Evolutionary conservation across 768 basidiomycete genomes (phyloP).

Genomic region (Mycena polygramma): DNA sequence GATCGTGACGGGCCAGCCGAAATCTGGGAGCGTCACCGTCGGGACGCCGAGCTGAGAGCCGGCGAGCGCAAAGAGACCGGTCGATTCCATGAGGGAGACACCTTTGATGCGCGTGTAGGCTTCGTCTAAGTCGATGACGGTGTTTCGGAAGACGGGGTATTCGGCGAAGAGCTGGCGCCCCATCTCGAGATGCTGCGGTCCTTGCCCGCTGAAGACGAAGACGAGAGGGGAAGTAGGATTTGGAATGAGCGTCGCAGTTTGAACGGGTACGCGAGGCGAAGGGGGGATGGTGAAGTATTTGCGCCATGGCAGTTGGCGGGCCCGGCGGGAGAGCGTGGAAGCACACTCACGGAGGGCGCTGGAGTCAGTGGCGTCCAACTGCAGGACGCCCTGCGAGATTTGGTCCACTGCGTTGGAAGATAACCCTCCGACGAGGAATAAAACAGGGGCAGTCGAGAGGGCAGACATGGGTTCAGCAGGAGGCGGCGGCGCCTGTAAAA

Average conservation of each 20-base stretch:
- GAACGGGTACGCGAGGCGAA: conserved; percentile 6
- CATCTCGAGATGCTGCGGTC: conserved; percentile 50
- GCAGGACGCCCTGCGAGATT: neutral
- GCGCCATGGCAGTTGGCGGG: conserved; percentile 38
- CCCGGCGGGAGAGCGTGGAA: conserved; percentile 28
- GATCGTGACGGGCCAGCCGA: conserved; percentile 38
- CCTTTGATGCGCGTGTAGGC: conserved; percentile 40
- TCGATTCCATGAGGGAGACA: conserved; percentile 42
- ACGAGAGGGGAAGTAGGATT: conserved; percentile 38
- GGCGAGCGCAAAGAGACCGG: conserved; percentile 46
- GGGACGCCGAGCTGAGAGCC: neutral
- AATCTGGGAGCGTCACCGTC: conserved; percentile 1
- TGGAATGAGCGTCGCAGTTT: conserved; percentile 35
- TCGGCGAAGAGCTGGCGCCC: conserved; percentile 46
- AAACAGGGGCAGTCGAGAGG: neutral
- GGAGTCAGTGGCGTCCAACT: neutral
- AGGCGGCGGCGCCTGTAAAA: neutral
- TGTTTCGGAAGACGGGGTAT: conserved; percentile 45
- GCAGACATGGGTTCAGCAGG: neutral
- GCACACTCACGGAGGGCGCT: conserved; percentile 14
- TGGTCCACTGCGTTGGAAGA: conserved; percentile 9
- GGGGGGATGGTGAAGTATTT: conserved; percentile 20
- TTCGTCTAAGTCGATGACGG: conserved; percentile 45
- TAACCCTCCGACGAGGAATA: conserved; percentile 14
- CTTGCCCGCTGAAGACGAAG: conserved; percentile 52